Evolutionary conservation across 805 yeast species (phyloP).

Genomic region (Pichia rugopelliculosa): DNA sequence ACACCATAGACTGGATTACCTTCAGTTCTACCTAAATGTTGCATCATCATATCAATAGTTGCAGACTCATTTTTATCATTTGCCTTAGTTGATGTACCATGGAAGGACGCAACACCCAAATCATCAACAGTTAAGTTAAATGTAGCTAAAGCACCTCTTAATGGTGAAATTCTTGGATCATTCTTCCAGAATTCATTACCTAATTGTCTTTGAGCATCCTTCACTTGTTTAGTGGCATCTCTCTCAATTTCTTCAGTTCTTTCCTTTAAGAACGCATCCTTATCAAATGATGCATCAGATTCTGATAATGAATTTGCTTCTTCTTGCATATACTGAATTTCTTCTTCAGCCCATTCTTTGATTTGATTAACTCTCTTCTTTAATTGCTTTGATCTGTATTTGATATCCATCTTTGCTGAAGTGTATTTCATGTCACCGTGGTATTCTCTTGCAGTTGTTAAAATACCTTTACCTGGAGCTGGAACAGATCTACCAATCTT

Average conservation of each 20-base stretch:
- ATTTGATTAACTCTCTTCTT: slow-evolving; percentile 71
- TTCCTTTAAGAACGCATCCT: slow-evolving; percentile 57
- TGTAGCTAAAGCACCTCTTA: slow-evolving; percentile 94
- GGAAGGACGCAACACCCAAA: slow-evolving; percentile 95
- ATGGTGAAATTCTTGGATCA: slow-evolving; percentile 92
- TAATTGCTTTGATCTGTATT: slow-evolving; percentile 90
- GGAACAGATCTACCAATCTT: slow-evolving; percentile 99
- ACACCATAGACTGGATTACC: slow-evolving; percentile 98
- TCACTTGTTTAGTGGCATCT: slow-evolving; percentile 78
- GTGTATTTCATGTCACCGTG: slow-evolving; percentile 74
- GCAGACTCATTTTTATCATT: slow-evolving; percentile 97
- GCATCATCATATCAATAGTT: slow-evolving; percentile 86
- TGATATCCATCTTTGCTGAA: slow-evolving; percentile 76
- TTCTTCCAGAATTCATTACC: slow-evolving; percentile 90
- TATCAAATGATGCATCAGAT: slow-evolving; percentile 44
- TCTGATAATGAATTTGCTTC: slow-evolving; percentile 53
- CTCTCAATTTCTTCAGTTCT: slow-evolving; percentile 81
- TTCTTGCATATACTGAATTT: slow-evolving; percentile 59
- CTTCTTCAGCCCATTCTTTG: slow-evolving; percentile 77
- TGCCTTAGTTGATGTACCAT: slow-evolving; percentile 98
- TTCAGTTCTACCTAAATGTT: slow-evolving; percentile 90
- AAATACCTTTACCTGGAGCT: slow-evolving; percentile 99
- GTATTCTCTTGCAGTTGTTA: slow-evolving; percentile 95
- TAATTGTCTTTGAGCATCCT: slow-evolving; percentile 86
- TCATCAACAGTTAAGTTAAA: slow-evolving; percentile 92